Evolutionary conservation across 306 rosid genomes (phyloP).

Genomic region (Psophocarpus tetragonolobus): DNA sequence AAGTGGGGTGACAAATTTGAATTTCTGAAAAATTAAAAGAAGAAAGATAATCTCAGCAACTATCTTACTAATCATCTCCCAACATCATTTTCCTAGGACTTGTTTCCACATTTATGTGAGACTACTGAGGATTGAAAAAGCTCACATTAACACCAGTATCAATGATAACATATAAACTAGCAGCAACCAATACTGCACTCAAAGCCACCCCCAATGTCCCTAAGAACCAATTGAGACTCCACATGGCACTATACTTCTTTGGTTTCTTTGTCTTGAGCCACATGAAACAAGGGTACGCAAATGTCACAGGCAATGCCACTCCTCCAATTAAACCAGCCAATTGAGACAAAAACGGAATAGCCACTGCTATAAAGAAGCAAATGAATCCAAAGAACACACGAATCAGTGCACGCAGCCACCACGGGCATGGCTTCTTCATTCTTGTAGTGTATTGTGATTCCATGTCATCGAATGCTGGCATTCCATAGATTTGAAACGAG

Average conservation of each 20-base stretch:
- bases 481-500: conserved; percentile 58
- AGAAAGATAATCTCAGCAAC: neutral
- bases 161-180: conserved; percentile 64
- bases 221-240: conserved; percentile 70
- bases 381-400: conserved; percentile 41
- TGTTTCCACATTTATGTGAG: neutral
- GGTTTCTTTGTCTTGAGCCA: conserved; percentile 51
- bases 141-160: conserved; percentile 63
- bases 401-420: conserved; percentile 48
- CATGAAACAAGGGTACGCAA: conserved; percentile 56
- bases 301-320: conserved; percentile 46
- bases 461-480: conserved; percentile 58
- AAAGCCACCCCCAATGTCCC: conserved; percentile 64
- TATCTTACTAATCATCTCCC: neutral
- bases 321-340: conserved; percentile 59
- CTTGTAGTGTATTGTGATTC: conserved; percentile 47
- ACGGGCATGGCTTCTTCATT: conserved; percentile 50
- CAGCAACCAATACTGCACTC: conserved; percentile 47
- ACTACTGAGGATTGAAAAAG: conserved; percentile 69
- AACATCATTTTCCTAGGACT: neutral
- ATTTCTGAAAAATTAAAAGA: neutral
- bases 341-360: conserved; percentile 50
- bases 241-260: conserved; percentile 30
- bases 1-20: conserved; percentile 7
- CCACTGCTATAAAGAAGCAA: conserved; percentile 47